These are phyloP conservation scores for Globisporangium spinosum DNA, from an alignment of 352 stramenopile species.

Conservation along the genomic window DNA sequence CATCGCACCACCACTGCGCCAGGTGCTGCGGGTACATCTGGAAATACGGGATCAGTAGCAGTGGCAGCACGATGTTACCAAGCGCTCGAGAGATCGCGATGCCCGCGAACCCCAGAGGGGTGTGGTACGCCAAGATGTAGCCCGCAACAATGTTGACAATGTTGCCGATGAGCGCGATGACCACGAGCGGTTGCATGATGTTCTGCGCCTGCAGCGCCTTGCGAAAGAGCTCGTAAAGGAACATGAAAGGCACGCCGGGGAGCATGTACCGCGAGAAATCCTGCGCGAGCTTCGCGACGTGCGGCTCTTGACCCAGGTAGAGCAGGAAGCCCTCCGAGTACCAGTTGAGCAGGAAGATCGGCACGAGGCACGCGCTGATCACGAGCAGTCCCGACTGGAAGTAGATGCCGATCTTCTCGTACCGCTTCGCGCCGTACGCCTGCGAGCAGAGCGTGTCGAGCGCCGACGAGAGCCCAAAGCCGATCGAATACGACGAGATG, in stretches of 20 bases:
- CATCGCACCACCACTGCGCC: constrained; percentile 37
- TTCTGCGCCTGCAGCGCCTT: constrained; percentile 81
- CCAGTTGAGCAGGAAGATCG: constrained; percentile 61
- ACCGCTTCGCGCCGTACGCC: constrained; percentile 54
- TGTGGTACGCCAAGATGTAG: constrained; percentile 72
- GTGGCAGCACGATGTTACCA: constrained; percentile 42
- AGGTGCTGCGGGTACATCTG: constrained; percentile 29
- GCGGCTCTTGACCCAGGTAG: constrained; percentile 37
- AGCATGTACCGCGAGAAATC: constrained; percentile 57
- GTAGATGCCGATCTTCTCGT: constrained; percentile 73
- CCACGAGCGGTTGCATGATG: constrained; percentile 68
- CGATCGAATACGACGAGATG: constrained; percentile 58
- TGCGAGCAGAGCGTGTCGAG: constrained; percentile 78
- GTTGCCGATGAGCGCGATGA: constrained; percentile 55
- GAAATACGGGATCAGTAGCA: constrained; percentile 58
- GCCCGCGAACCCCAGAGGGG: constrained; percentile 63
- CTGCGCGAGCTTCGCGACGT: constrained; percentile 52
- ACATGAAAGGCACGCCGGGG: constrained; percentile 61
- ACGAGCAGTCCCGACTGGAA: constrained; percentile 66
- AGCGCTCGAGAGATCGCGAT: constrained; percentile 61
- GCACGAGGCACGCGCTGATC: constrained; percentile 36
- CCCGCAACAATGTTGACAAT: constrained; percentile 61
- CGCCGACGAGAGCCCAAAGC: constrained; percentile 62
- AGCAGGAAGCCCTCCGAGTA: constrained; percentile 45
- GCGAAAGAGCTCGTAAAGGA: constrained; percentile 76